A percentile compares a stretch with the other conserved stretches of the same genome.
Evolutionary conservation across 108 stramenopile genomes (phyloP).

Genomic region (Cyclotella atomus): DNA sequence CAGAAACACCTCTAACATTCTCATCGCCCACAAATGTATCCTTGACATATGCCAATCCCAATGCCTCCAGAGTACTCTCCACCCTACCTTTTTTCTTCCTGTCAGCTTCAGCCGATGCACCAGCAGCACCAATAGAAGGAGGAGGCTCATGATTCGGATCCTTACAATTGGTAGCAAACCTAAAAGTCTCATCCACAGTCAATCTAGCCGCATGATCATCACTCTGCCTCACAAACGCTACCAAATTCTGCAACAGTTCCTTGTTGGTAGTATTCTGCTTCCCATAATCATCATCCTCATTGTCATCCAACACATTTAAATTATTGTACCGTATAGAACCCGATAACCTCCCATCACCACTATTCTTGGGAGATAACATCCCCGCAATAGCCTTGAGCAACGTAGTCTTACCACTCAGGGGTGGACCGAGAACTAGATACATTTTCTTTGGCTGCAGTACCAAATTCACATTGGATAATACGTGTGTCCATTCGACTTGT

Average conservation of each 20-base stretch:
- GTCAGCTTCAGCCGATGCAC: background rate
- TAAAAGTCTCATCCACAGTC: constrained; percentile 46
- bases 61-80: constrained; percentile 45
- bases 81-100: constrained; percentile 1
- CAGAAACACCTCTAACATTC: constrained; percentile 50
- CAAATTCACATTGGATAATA: constrained; percentile 43
- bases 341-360: background rate
- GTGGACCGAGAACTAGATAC: constrained; percentile 53
- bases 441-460: constrained; percentile 46
- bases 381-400: constrained; percentile 46
- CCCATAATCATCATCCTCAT: no score
- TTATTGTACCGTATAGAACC: constrained; percentile 39
- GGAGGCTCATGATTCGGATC: constrained; percentile 4
- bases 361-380: constrained; percentile 22
- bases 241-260: constrained; percentile 29
- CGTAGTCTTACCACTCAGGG: constrained; percentile 37
- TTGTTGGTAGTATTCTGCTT: no score
- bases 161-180: constrained; percentile 35
- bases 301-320: constrained; percentile 14
- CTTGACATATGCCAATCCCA: constrained; percentile 65
- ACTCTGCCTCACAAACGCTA: constrained; percentile 41
- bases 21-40: constrained; percentile 80
- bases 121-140: background rate
- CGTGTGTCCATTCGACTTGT: constrained; percentile 10
- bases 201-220: constrained; percentile 45